These are phyloP conservation scores for Metschnikowia lunata DNA, from an alignment of 805 yeast species.

Conservation along the genomic window DNA sequence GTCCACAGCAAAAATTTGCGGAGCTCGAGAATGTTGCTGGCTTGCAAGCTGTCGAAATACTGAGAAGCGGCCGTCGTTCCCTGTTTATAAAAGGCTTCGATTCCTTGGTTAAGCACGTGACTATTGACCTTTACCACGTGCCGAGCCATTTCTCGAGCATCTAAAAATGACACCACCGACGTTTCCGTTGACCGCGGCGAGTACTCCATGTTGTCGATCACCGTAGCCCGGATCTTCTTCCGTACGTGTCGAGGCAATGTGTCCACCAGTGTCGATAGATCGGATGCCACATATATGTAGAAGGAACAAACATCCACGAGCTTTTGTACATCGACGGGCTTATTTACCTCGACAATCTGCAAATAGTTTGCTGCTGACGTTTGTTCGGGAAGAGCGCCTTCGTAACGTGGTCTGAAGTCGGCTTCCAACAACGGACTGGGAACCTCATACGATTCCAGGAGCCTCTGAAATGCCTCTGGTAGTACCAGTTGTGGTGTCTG, in stretches of 20 bases:
- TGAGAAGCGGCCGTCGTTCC: slow-evolving; percentile 31
- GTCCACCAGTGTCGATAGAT: slow-evolving; percentile 15
- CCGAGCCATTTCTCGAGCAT: slow-evolving; percentile 10
- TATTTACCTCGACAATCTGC: slow-evolving; percentile 22
- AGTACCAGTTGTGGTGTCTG: not conserved
- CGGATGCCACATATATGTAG: slow-evolving; percentile 21
- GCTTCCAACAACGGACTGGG: slow-evolving; percentile 32
- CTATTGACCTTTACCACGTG: slow-evolving; percentile 34
- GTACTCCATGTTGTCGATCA: slow-evolving; percentile 36
- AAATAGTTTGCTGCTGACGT: slow-evolving; percentile 14
- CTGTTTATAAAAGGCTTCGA: slow-evolving; percentile 23
- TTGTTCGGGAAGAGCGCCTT: slow-evolving; percentile 8
- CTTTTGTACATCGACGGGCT: slow-evolving; percentile 10
- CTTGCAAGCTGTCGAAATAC: slow-evolving; percentile 25
- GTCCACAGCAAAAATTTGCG: slow-evolving; percentile 28
- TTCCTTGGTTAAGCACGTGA: slow-evolving; percentile 24
- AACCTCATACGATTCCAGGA: slow-evolving; percentile 11
- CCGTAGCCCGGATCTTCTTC: slow-evolving; percentile 27
- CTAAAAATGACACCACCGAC: slow-evolving; percentile 22
- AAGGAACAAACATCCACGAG: slow-evolving; percentile 19
- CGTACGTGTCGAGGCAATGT: slow-evolving; percentile 14
- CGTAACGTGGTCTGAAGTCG: slow-evolving; percentile 22
- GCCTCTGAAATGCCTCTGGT: slow-evolving; percentile 10
- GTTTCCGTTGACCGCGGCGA: slow-evolving; percentile 33
- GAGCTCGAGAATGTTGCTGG: slow-evolving; percentile 36